Evolutionary conservation across 805 yeast species (phyloP).

Genomic region (Lipomyces mesembrius): DNA sequence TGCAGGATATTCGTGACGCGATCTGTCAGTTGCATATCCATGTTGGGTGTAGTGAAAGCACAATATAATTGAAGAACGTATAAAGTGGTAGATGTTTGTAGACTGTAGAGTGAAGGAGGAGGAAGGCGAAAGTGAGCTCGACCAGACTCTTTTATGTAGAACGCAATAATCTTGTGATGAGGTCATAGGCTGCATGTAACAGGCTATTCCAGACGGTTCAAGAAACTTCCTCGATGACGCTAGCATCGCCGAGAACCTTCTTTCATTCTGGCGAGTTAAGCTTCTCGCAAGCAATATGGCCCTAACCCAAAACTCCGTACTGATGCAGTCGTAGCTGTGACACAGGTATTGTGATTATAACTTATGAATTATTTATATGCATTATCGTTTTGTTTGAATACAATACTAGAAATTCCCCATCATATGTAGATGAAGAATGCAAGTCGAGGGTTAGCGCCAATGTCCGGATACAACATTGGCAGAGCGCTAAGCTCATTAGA

Average conservation of each 20-base stretch:
- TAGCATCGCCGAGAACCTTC: neutral
- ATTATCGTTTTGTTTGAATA: too few species aligned
- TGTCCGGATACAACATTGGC: too few species aligned
- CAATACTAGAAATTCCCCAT: too few species aligned
- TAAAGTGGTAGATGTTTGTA: neutral
- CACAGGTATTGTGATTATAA: too few species aligned
- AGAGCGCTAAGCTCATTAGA: neutral
- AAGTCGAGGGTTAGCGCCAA: too few species aligned
- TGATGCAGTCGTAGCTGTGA: too few species aligned
- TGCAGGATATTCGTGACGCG: slow-evolving; percentile 84
- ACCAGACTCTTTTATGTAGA: neutral
- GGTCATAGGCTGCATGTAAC: neutral
- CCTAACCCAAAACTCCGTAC: neutral
- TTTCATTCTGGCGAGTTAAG: neutral
- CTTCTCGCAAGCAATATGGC: neutral
- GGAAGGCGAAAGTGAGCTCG: neutral
- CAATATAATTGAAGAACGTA: neutral
- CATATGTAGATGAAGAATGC: too few species aligned
- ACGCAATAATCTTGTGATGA: neutral
- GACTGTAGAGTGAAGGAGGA: neutral
- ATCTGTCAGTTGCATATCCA: slow-evolving; percentile 75
- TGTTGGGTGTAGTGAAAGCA: slow-evolving; percentile 7
- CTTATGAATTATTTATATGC: too few species aligned
- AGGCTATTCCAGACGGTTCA: neutral
- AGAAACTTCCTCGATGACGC: neutral